A percentile compares a stretch with the other conserved stretches of the same genome.
phyloP scores from a whole-genome alignment of 371 early-diverging fungal species.

The Mucor circinelloides region DNA sequence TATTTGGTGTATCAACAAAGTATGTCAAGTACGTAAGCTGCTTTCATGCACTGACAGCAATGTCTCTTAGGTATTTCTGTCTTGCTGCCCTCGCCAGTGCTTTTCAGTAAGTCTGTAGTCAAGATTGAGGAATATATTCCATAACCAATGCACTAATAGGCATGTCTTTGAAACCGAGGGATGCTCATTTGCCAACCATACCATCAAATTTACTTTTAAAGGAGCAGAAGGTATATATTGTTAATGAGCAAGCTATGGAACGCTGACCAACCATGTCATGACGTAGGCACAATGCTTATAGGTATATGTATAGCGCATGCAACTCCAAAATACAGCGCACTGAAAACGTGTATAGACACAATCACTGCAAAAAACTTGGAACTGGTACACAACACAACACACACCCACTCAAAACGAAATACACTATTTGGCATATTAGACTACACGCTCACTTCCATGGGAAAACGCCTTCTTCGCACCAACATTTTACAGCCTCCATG shows the following conservation, averaged over 20 bases:
- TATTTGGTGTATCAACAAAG: conserved; percentile 51
- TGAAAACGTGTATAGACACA: conserved; percentile 35
- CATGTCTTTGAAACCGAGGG: conserved; percentile 57
- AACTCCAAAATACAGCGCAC: neutral
- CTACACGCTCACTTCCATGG: conserved; percentile 72
- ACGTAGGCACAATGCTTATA: conserved; percentile 59
- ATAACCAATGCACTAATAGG: conserved; percentile 24
- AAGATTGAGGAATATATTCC: neutral
- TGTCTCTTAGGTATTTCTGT: conserved; percentile 53
- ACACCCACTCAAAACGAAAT: conserved; percentile 28
- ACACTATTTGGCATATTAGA: conserved; percentile 62
- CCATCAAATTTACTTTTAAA: conserved; percentile 68
- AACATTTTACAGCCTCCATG: conserved; percentile 74
- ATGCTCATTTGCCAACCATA: conserved; percentile 53
- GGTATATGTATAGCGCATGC: conserved; percentile 32
- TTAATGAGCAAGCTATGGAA: neutral
- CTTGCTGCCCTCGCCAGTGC: conserved; percentile 57
- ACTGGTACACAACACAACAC: conserved; percentile 53
- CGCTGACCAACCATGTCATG: neutral
- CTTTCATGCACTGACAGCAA: neutral
- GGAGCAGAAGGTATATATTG: conserved; percentile 49
- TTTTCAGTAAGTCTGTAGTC: conserved; percentile 40
- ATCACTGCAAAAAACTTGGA: conserved; percentile 67
- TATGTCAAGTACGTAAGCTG: conserved; percentile 10
- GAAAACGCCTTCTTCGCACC: conserved; percentile 70